phyloP scores from a whole-genome alignment of 768 basidiomycete genomes.

The Serendipita sp. region DNA sequence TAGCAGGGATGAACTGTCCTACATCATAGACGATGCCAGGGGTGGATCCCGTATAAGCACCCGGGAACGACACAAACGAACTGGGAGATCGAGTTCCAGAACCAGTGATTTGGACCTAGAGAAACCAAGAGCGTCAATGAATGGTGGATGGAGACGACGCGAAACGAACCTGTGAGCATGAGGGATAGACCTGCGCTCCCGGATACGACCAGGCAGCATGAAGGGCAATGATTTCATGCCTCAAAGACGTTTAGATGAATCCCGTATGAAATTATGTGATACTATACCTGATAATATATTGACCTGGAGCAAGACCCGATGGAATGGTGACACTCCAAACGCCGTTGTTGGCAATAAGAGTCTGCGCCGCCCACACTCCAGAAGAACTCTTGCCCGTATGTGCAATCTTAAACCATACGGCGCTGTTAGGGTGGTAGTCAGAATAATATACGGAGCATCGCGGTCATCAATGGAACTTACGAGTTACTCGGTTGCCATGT shows the following conservation, averaged over 20 bases:
- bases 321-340: conserved; percentile 35
- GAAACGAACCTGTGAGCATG: conserved; percentile 21
- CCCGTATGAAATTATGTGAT: too few species aligned
- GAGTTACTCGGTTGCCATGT: conserved; percentile 27
- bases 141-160: too few species aligned
- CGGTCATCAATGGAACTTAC: conserved; percentile 16
- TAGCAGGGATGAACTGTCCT: neutral
- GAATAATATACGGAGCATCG: too few species aligned
- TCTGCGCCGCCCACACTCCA: conserved; percentile 32
- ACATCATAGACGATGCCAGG: conserved; percentile 10
- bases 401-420: conserved; percentile 39
- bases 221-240: conserved; percentile 4
- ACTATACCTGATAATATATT: conserved; percentile 28
- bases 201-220: conserved; percentile 20
- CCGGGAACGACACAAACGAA: conserved; percentile 35
- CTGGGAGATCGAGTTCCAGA: conserved; percentile 30
- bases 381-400: conserved; percentile 29
- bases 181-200: conserved; percentile 31
- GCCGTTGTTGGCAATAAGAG: conserved; percentile 25
- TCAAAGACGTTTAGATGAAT: too few species aligned
- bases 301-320: conserved; percentile 29
- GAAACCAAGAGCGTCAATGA: too few species aligned
- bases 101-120: conserved; percentile 27
- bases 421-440: too few species aligned
- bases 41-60: conserved; percentile 22